Evolutionary conservation across 2,329 filamentous ascomycete genomes (phyloP).

Genomic region (Coniochaeta pulveracea): DNA sequence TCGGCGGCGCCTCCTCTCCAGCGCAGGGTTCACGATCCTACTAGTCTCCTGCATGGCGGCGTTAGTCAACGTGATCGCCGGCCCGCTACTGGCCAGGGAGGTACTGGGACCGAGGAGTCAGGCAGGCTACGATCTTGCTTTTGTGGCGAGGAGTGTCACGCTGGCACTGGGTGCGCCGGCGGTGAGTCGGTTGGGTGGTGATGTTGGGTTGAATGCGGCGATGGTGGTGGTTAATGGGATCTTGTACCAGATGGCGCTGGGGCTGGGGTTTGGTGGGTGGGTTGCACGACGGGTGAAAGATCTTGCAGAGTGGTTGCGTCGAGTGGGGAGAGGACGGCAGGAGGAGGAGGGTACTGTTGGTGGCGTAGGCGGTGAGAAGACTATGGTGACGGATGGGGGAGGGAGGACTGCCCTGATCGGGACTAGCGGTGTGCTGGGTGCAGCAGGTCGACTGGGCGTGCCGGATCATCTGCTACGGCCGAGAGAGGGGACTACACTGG

Average conservation of each 20-base stretch:
- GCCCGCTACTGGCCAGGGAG: slow-evolving; percentile 23
- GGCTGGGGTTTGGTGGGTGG: slow-evolving; percentile 16
- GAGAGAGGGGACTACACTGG: background rate
- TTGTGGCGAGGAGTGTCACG: slow-evolving; percentile 38
- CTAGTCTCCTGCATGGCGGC: slow-evolving; percentile 25
- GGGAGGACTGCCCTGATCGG: too few relatives aligned
- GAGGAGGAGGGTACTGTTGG: slow-evolving; percentile 7
- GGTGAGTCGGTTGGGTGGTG: slow-evolving; percentile 30
- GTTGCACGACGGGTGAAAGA: background rate
- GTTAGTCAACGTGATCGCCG: slow-evolving; percentile 28
- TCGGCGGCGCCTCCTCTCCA: slow-evolving; percentile 31
- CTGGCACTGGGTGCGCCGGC: slow-evolving; percentile 37
- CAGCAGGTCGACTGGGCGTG: background rate
- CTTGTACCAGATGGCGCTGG: slow-evolving; percentile 21
- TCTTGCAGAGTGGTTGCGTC: background rate
- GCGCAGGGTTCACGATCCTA: slow-evolving; percentile 26
- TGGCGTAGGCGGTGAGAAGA: slow-evolving; percentile 22
- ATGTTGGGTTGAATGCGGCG: slow-evolving; percentile 33
- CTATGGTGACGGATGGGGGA: too few relatives aligned
- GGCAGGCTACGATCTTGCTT: slow-evolving; percentile 25
- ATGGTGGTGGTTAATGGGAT: slow-evolving; percentile 42
- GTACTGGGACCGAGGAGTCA: slow-evolving; percentile 14
- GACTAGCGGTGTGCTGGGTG: background rate
- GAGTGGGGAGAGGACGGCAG: background rate
- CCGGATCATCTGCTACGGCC: too few relatives aligned